Evolutionary conservation across 176 grass and related monocot species (phyloP).

Genomic region (Metroxylon sagu): DNA sequence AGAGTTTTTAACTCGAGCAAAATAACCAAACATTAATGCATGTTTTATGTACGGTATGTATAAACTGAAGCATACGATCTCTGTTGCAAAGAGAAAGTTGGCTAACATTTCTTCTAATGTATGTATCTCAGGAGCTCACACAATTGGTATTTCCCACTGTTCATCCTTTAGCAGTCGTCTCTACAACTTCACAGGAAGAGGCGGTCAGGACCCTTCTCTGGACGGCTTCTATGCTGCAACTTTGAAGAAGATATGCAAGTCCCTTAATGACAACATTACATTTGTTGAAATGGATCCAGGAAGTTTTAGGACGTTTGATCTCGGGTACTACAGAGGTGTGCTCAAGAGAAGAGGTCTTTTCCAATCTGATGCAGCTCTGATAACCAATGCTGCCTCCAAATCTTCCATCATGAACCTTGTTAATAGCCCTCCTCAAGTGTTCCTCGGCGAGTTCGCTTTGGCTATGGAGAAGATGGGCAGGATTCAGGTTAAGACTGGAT

Average conservation of each 20-base stretch:
- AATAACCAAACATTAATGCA: too few relatives aligned
- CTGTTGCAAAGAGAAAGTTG: background rate
- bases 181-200: slow-evolving; percentile 78
- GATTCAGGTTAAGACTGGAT: slow-evolving; percentile 53
- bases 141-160: slow-evolving; percentile 74
- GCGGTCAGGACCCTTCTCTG: slow-evolving; percentile 52
- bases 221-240: slow-evolving; percentile 49
- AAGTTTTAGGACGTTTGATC: slow-evolving; percentile 78
- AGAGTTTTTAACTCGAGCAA: too few relatives aligned
- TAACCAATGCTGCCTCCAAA: slow-evolving; percentile 30
- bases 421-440: slow-evolving; percentile 18
- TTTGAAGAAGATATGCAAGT: slow-evolving; percentile 46
- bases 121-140: slow-evolving; percentile 54
- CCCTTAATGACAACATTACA: slow-evolving; percentile 42
- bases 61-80: too few relatives aligned
- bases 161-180: slow-evolving; percentile 39
- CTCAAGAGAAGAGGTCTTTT: slow-evolving; percentile 71
- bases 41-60: too few relatives aligned
- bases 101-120: background rate
- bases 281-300: slow-evolving; percentile 87
- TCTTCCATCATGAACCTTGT: slow-evolving; percentile 31
- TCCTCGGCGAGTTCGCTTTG: slow-evolving; percentile 52
- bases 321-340: slow-evolving; percentile 51
- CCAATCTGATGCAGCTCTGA: slow-evolving; percentile 62
- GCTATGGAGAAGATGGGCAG: slow-evolving; percentile 65